Evolutionary conservation across 2,329 filamentous ascomycete genomes (phyloP).

Genomic region (Phoma sp.): DNA sequence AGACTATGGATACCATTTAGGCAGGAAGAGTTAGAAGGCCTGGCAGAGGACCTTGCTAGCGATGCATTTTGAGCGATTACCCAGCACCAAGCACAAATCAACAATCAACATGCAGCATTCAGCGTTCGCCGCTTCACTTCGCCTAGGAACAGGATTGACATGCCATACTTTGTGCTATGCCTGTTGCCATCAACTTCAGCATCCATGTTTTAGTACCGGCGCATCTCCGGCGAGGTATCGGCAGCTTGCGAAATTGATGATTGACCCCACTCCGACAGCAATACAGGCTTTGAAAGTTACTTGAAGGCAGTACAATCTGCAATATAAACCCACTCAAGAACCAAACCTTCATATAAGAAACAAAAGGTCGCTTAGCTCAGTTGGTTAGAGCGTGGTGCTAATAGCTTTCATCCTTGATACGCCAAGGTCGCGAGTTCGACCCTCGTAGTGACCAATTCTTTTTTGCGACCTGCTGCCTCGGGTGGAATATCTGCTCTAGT

Average conservation of each 20-base stretch:
- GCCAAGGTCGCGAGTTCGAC: conserved; percentile 33
- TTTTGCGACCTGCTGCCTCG: conserved; percentile 7
- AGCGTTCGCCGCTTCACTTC: no score
- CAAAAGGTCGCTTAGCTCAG: conserved; percentile 30
- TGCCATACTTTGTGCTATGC: no score
- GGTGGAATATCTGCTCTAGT: no score
- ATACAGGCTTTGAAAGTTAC: no score
- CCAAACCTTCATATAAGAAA: conserved; percentile 9
- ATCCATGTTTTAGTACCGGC: no score
- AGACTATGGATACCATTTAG: conserved; percentile 84
- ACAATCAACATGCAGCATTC: background rate
- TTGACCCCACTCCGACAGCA: background rate
- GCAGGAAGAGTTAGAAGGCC: conserved; percentile 83
- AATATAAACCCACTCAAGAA: no score
- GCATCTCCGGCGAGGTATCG: background rate
- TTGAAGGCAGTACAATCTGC: no score
- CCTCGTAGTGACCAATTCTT: conserved; percentile 32
- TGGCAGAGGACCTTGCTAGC: conserved; percentile 77
- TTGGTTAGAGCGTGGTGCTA: conserved; percentile 35
- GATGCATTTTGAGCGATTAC: conserved; percentile 36
- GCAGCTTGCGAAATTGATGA: background rate
- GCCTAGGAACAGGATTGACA: no score
- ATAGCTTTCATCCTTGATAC: conserved; percentile 23
- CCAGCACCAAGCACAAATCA: conserved; percentile 6
- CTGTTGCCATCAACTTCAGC: no score